phyloP scores from a whole-genome alignment of 345 rosid genomes.

The Balakata baccata region DNA sequence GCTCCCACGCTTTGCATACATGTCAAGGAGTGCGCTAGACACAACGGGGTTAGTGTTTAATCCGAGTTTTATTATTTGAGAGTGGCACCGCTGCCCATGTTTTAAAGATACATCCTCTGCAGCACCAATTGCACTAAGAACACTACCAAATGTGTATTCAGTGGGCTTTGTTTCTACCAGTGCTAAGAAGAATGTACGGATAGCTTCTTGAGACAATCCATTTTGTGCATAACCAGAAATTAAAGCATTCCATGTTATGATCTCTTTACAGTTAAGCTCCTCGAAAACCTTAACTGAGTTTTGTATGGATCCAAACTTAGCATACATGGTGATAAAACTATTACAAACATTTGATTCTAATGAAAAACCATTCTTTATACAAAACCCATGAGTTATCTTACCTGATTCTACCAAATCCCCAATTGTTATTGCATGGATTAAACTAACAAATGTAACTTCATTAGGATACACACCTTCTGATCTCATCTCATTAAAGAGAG shows the following conservation, averaged over 20 bases:
- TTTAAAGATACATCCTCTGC: conserved; percentile 73
- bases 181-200: conserved; percentile 43
- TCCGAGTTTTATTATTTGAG: conserved; percentile 60
- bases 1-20: conserved; percentile 93
- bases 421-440: conserved; percentile 52
- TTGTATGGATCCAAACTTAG: conserved; percentile 56
- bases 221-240: conserved; percentile 79
- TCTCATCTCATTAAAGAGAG: conserved; percentile 63
- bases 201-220: conserved; percentile 53
- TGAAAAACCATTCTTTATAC: conserved; percentile 49
- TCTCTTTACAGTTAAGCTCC: conserved; percentile 50
- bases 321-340: conserved; percentile 83
- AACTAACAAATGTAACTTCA: conserved; percentile 66
- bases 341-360: conserved; percentile 55
- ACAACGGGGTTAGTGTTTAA: conserved; percentile 53
- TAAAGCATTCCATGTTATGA: conserved; percentile 78
- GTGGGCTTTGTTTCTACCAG: conserved; percentile 51
- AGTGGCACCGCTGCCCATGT: conserved; percentile 75
- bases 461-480: conserved; percentile 67
- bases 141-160: conserved; percentile 77
- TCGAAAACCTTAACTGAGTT: conserved; percentile 56
- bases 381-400: conserved; percentile 54
- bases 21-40: conserved; percentile 78
- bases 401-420: conserved; percentile 51
- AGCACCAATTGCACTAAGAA: conserved; percentile 69